Base-by-base conservation (phyloP, 2,329 filamentous ascomycete genomes). In the Exutisphaerella laricina region DNA sequence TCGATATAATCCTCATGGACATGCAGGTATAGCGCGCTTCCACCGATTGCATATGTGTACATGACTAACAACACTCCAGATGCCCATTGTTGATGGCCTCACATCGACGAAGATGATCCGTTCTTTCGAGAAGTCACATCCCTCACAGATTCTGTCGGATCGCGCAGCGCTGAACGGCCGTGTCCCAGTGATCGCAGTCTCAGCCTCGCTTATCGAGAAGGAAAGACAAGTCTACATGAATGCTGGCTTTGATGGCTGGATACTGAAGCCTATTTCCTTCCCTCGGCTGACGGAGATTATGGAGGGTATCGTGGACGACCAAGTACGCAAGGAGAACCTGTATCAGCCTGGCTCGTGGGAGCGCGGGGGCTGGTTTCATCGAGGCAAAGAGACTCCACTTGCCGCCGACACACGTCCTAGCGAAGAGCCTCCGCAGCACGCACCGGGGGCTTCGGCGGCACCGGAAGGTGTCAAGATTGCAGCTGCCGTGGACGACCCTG, bases 51-150 rank as follows among this genome's bases (percentile, higher is more conserved):
- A n/a, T n/a, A n/a, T n/a, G n/a, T n/a, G n/a, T n/a, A n/a, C n/a
- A n/a, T n/a, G n/a, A n/a, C n/a, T n/a, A n/a, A n/a, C n/a, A n/a
- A n/a, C 31, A 2, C 14, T 12, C 2, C 41, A 94, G 87, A 94
- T 95, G 88, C 88, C 88, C 13, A 92, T 94, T 22, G 84, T 94
- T 4, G 87, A 94, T 58, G 88, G 88, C 10, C 73, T 89, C 18
- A 80, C 76, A 3, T 88, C 87, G 12, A 85, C 88, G 0, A 88
- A 87, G 63, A 84, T 88, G 75, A 94, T 94, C 49, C 75, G 88
- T 18, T 79, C 79, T 0, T 80, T 75, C 40, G 88, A 94, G 59
- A 75, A 76, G 43, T 67, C 68, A 0, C 68, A 69, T 63, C 71
- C 34, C 34, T 58, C 56, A 39, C 66, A 75, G 56, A 66, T 68